Percentiles rank a stretch among this genome's conserved stretches.
Conservation (phyloP, 257 asterid species). For the Capsicum rhomboideum region DNA sequence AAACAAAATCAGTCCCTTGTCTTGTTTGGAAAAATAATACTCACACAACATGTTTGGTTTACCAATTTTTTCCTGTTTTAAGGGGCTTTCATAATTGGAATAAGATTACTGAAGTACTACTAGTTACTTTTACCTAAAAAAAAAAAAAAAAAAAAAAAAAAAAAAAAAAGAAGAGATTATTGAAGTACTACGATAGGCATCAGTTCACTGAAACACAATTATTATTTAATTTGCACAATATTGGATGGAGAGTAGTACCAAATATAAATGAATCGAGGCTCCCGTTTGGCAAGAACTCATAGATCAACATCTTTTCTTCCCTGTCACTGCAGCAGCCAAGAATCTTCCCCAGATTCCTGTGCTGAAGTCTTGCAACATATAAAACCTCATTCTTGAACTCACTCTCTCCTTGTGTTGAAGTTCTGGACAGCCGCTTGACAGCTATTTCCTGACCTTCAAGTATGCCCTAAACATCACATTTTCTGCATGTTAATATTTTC, state of each 20-base stretch:
- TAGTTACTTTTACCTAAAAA: background rate
- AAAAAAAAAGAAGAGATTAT: no score
- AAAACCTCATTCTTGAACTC: conserved; percentile 50
- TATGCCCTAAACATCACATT: conserved; percentile 23
- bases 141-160: no score
- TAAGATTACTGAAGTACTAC: background rate
- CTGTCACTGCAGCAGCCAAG: conserved; percentile 39
- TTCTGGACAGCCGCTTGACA: conserved; percentile 38
- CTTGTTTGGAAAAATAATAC: background rate
- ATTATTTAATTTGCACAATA: background rate
- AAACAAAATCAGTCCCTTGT: background rate
- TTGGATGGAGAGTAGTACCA: conserved; percentile 13
- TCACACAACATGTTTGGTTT: no score
- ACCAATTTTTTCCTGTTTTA: background rate
- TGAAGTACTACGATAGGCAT: background rate
- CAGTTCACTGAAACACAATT: background rate
- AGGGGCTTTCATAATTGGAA: background rate
- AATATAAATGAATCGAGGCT: conserved; percentile 45
- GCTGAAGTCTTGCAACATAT: conserved; percentile 40
- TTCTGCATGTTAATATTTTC: background rate
- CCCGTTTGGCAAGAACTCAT: conserved; percentile 42
- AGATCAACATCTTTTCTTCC: conserved; percentile 39
- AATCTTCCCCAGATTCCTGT: conserved; percentile 48
- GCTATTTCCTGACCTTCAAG: conserved; percentile 38
- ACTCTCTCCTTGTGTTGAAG: conserved; percentile 39